Conservation (phyloP, 2,329 filamentous ascomycete species). For the Calonectria naviculata region DNA sequence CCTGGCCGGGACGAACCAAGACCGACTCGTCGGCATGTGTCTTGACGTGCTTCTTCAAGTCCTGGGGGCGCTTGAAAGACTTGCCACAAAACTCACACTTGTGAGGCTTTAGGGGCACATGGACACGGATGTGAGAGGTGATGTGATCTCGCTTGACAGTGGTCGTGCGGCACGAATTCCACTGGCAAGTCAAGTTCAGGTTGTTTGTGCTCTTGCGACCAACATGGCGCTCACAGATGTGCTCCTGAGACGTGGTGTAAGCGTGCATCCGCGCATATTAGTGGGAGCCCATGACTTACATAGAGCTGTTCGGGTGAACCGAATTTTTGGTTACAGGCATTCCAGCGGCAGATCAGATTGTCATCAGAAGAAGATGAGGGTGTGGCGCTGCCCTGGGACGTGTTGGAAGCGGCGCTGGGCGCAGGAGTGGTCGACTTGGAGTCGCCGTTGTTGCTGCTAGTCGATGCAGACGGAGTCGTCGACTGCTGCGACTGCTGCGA, state of each 20-base stretch:
- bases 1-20: constrained; percentile 64
- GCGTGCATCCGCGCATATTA: background rate
- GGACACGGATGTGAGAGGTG: constrained; percentile 97
- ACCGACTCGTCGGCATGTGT: constrained; percentile 97
- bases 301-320: constrained; percentile 68
- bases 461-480: constrained; percentile 43
- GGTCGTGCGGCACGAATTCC: constrained; percentile 95
- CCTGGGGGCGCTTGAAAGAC: constrained; percentile 98
- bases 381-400: constrained; percentile 54
- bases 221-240: constrained; percentile 98
- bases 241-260: constrained; percentile 71
- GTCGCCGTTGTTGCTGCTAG: constrained; percentile 55
- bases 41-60: constrained; percentile 99
- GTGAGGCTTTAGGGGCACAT: constrained; percentile 98
- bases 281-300: constrained; percentile 55
- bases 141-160: constrained; percentile 99
- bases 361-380: constrained; percentile 58
- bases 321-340: constrained; percentile 69
- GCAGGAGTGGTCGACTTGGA: constrained; percentile 66
- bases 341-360: constrained; percentile 71
- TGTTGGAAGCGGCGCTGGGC: constrained; percentile 59
- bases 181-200: constrained; percentile 95
- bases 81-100: constrained; percentile 99
- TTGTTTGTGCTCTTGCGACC: constrained; percentile 99
- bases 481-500: constrained; percentile 33